Base-by-base conservation (phyloP, 208 protist genomes). In the Leishmania martiniquensis region DNA sequence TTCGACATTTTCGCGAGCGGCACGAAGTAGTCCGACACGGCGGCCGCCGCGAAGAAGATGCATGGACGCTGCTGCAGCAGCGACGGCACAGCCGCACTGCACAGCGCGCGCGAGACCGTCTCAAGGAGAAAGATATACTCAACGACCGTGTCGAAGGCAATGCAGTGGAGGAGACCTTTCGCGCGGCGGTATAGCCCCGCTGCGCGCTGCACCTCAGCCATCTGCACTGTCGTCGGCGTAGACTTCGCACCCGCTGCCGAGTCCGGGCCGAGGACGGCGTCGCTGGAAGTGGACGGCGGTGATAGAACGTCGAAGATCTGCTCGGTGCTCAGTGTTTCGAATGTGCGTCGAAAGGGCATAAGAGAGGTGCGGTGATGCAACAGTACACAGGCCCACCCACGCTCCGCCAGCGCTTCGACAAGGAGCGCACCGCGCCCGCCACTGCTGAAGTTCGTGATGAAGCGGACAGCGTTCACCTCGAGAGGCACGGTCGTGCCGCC, bases 11-110 rank as follows among this genome's bases (percentile, higher is more conserved):
- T 65, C 17, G 55, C 60, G 5, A 86, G 85, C 34, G 93, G 93
- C 37, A 97, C 78, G 83, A 85, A 95, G 81, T 96, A 97, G 80
- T 97, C 93, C 25, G 93, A 95, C 15, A 93, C 93, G 6, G 93
- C 93, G 4, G 93, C 91, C 9, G 91, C 91, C 13, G 91, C 76
- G 72, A 95, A 92, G 75, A 94, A 91, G 51, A 97, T 78, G 34
- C 94, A 84, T 17, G 89, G 91, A 1, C 68, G 71, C n/a, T 51
- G 63, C 42, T 69, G 77, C 55, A 81, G 59, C 57, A 62, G 22
- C 10, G 54, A 68, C 2, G 85, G 76, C 65, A 84, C 55, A 10
- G 77, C 65, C 13, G 67, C 4, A 32, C 76, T 54, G 63, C 86
- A 89, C 45, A 97, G 68, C 52, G 85, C 73, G 2, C 51, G 75